A percentile compares a stretch with the other conserved stretches of the same genome.
Conservation (phyloP, 805 yeast genomes). For the Yarrowia sp. region DNA sequence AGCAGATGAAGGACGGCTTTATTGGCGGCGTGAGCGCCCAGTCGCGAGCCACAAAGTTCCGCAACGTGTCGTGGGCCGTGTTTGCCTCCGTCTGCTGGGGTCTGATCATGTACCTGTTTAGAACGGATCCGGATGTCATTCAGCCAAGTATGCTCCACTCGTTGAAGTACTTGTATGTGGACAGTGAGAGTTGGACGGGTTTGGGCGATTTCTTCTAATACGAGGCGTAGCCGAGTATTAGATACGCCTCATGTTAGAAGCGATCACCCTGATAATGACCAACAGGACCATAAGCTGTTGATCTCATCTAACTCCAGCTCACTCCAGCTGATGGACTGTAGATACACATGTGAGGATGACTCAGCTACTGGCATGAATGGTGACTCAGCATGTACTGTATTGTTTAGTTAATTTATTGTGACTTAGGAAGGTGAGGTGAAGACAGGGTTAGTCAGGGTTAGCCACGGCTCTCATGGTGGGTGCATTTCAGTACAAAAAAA, state of each 20-base stretch:
- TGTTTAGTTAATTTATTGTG: conserved; percentile 29
- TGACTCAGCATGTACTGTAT: conserved; percentile 5
- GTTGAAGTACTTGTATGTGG: conserved; percentile 76
- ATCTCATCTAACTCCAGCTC: no score
- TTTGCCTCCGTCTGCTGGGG: conserved; percentile 77
- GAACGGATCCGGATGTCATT: conserved; percentile 64
- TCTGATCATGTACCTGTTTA: conserved; percentile 71
- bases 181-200: conserved; percentile 57
- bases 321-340: no score
- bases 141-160: conserved; percentile 71
- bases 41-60: conserved; percentile 37
- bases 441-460: no score
- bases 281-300: no score
- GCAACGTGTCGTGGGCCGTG: conserved; percentile 60
- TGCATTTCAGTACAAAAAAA: no score
- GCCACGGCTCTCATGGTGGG: no score
- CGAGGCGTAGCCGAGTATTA: no score
- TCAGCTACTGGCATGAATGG: no score
- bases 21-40: conserved; percentile 5
- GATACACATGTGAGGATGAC: no score
- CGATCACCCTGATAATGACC: no score
- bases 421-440: conserved; percentile 1
- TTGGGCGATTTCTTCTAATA: conserved; percentile 42
- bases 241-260: no score
- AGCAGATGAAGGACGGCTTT: conserved; percentile 40